Percentiles rank a stretch among this genome's conserved stretches.
Evolutionary conservation across 352 stramenopile species (phyloP).

Genomic region (Phytophthora chlamydospora): DNA sequence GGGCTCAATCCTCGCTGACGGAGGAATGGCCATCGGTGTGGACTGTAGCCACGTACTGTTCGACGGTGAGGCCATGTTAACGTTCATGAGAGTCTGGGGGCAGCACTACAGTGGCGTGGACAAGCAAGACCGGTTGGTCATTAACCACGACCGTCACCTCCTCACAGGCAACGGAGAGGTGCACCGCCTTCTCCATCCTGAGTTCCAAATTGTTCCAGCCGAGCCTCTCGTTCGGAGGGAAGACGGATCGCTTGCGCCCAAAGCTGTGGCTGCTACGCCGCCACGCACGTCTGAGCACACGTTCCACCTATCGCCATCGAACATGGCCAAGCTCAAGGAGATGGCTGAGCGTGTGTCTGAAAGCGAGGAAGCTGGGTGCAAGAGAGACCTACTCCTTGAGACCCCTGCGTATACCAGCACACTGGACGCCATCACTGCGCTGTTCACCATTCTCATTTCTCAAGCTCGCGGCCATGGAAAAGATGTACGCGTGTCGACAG

Average conservation of each 20-base stretch:
- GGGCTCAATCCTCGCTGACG: slow-evolving; percentile 49
- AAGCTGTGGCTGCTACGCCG: slow-evolving; percentile 1
- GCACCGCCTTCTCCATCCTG: slow-evolving; percentile 20
- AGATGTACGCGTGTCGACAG: slow-evolving; percentile 46
- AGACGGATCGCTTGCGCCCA: slow-evolving; percentile 28
- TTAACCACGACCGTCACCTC: slow-evolving; percentile 44
- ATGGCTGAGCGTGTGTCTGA: too few relatives aligned
- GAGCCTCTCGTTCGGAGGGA: slow-evolving; percentile 24
- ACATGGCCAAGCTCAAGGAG: too few relatives aligned
- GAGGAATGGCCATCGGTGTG: slow-evolving; percentile 51
- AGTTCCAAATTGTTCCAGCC: slow-evolving; percentile 1
- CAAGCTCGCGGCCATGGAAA: slow-evolving; percentile 41
- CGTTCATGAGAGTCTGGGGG: slow-evolving; percentile 56
- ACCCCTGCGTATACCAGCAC: slow-evolving; percentile 41
- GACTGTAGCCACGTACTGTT: slow-evolving; percentile 53
- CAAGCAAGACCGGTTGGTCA: slow-evolving; percentile 13
- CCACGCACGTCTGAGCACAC: too few relatives aligned
- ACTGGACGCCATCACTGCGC: slow-evolving; percentile 49
- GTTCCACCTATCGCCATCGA: too few relatives aligned
- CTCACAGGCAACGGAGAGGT: slow-evolving; percentile 14
- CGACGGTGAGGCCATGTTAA: slow-evolving; percentile 60
- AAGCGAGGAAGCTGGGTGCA: too few relatives aligned
- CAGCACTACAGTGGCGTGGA: slow-evolving; percentile 36
- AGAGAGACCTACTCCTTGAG: too few relatives aligned
- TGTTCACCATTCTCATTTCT: slow-evolving; percentile 49